Conservation (phyloP, 345 rosid species). For the Salix exigua region DNA sequence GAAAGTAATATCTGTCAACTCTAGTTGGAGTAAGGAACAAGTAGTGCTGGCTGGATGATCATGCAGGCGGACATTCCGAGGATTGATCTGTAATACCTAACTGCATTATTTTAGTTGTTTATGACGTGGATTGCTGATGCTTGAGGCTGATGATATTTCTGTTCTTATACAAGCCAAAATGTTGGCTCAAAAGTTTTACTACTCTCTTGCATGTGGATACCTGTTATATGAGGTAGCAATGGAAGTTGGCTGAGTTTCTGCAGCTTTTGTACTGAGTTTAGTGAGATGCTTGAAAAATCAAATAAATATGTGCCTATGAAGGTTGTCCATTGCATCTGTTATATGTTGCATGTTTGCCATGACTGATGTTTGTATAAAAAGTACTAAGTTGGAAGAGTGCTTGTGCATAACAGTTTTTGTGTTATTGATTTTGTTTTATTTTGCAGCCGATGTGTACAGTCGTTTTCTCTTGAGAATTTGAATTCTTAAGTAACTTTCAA, state of each 20-base stretch:
- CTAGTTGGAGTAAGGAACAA: not conserved
- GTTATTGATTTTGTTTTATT: not conserved
- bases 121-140: not conserved
- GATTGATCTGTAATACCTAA: not conserved
- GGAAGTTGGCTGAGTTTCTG: not conserved
- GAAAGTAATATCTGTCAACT: not conserved
- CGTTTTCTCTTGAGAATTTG: slow-evolving; percentile 5
- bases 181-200: not conserved
- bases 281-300: not conserved
- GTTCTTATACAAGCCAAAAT: not conserved
- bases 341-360: not conserved
- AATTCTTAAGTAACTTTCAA: not conserved
- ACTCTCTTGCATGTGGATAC: not conserved
- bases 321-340: not conserved
- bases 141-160: not conserved
- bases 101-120: not conserved
- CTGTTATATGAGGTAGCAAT: not conserved
- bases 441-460: not conserved
- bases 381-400: not conserved
- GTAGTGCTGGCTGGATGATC: not conserved
- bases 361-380: not conserved
- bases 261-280: not conserved
- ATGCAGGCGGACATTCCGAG: not conserved
- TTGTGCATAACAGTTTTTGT: not conserved
- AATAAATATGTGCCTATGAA: not conserved